Evolutionary conservation across 2,329 filamentous ascomycete species (phyloP).

Genomic region (Cercospora canescens): DNA sequence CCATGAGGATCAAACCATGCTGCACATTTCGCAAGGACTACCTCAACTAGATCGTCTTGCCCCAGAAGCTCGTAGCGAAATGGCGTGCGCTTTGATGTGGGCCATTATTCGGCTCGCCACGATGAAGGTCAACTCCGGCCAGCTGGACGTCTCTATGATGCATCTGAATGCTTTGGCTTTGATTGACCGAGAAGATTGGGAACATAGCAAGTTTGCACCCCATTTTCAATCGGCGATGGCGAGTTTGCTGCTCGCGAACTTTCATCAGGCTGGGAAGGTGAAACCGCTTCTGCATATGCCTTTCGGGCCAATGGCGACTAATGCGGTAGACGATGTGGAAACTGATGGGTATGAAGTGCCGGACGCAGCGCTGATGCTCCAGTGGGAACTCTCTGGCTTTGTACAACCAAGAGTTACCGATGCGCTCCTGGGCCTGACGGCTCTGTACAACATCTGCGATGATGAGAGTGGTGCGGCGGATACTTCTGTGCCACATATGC

Average conservation of each 20-base stretch:
- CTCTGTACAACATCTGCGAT: conserved; percentile 15
- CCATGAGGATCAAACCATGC: conserved; percentile 18
- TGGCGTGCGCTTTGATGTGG: conserved; percentile 17
- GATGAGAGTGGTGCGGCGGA: not conserved
- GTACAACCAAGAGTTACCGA: conserved; percentile 8
- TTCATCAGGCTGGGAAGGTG: conserved; percentile 10
- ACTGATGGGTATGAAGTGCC: conserved; percentile 15
- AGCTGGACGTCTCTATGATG: conserved; percentile 18
- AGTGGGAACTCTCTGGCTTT: conserved; percentile 8
- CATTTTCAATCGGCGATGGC: conserved; percentile 18
- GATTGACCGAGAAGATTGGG: conserved; percentile 18
- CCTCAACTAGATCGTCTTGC: not conserved
- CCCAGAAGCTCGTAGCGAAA: not conserved
- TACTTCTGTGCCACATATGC: conserved; percentile 16
- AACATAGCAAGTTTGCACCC: conserved; percentile 9
- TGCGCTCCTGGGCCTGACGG: conserved; percentile 19
- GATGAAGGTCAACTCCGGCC: conserved; percentile 19
- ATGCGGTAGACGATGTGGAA: conserved; percentile 17
- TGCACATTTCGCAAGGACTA: conserved; percentile 13
- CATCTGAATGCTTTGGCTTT: conserved; percentile 20
- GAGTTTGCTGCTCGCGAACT: conserved; percentile 19
- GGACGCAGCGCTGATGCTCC: conserved; percentile 8
- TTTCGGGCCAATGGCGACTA: conserved; percentile 11
- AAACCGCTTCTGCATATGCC: conserved; percentile 14
- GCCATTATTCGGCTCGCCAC: conserved; percentile 21